Evolutionary conservation across 1,284 basidiomycete species (phyloP), one percentile per base, ranked within the genome.

Genomic region (Schizopora paradoxa): DNA sequence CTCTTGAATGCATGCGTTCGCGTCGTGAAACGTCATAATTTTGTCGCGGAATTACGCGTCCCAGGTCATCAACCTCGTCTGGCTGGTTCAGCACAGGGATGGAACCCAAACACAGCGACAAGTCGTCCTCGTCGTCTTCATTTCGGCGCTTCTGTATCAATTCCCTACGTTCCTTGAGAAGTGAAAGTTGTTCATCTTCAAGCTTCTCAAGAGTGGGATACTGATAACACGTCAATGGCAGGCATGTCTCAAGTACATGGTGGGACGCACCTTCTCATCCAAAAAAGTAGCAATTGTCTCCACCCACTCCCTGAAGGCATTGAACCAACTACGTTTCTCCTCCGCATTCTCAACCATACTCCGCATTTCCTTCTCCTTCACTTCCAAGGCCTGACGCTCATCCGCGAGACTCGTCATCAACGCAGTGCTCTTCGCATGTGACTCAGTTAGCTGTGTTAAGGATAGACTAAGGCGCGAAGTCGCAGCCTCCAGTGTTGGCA

Each of bases 261-360:
- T 22, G 18, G 41, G 13, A 51, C 57, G 4, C 34, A 91, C 91
- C 80, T 97, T 97, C 62, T 92, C 90, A 58, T 95, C 92, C 28
- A 97, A 68, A 61, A 97, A 96, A 3, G 74, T 75, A 1, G 90
- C 92, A 4, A 96, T 77, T 54, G 79, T 81, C 61, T 97, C 93
- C 0, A 94, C 72, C 84, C 90, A 94, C 32, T 86, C 84, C 49
- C 75, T 74, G 66, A 97, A 91, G 43, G 82, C 81, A 11, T 72
- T 72, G 55, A 95, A 93, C 91, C 91, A 97, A 34, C 84, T 82
- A 37, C 86, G 72, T 64, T 95, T 95, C 37, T 70, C 74, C 60
- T 93, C 92, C 0, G 90, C 85, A 48, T 73, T 72, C 35, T 74
- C 75, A 3, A 96, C 84, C 72, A 94, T 83, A 22, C 76, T 71